Base-by-base conservation (phyloP, 768 basidiomycete genomes). In the Lenzites betulinus region DNA sequence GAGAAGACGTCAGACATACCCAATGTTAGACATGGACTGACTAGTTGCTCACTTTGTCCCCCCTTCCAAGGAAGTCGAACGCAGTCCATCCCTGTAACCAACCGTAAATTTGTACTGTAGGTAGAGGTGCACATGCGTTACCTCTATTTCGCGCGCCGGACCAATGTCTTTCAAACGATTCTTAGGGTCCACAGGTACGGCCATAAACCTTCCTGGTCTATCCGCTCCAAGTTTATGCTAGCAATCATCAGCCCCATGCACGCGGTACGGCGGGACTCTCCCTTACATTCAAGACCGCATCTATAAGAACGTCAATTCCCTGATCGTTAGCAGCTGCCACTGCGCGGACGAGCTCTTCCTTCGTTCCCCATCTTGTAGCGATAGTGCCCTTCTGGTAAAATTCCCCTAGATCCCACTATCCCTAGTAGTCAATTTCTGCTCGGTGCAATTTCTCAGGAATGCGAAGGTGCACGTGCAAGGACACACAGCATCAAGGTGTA, bases 141-240 rank as follows among this genome's bases (percentile, higher is more conserved):
- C 94, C 72, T 89, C 83, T 13, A 96, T 89, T 59, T 88, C 78
- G 71, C 81, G 78, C 51, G 77, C 74, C 12, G 79, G 81, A 0
- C 86, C 89, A 39, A 84, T 74, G 42, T 79, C 79, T 64, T 82
- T 84, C 23, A 85, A 74, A 1, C 95, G 81, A 69, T 95, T 85
- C 22, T 84, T 67, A 6, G 85, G 75, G 60, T 91, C 84, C 9
- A 92, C 90, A 26, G 85, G 87, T 9, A 89, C 83, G 13, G 86
- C 94, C 9, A 74, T 65, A 71, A 93, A 88, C 0, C 69, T 75
- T 74, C 97, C 95, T 9, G 73, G 67, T 66, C 85, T 78, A 72
- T 97, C 95, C 13, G 85, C 95, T 36, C 95, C 95, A 39, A 93
- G 76, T 76, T 94, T 91, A 68, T 92, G 90, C 91, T 92, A 50